Percentiles rank a stretch among this genome's conserved stretches.
Evolutionary conservation across 805 yeast genomes (phyloP).

Genomic region (Starmera caribaea): DNA sequence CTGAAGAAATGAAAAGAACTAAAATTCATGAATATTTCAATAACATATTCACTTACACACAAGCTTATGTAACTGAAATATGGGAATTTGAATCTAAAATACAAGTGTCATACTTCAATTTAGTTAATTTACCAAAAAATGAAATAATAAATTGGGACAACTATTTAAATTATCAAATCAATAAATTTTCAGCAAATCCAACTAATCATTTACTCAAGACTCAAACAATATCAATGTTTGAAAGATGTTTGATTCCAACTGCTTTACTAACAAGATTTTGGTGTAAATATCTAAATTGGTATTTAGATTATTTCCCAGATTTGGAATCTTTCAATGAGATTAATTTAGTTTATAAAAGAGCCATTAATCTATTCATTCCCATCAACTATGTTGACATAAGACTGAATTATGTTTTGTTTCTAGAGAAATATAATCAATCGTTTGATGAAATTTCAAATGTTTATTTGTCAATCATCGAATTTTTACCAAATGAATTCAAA

Average conservation of each 20-base stretch:
- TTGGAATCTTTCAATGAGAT: constrained; percentile 20
- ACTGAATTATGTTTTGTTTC: constrained; percentile 15
- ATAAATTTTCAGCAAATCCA: constrained; percentile 16
- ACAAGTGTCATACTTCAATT: constrained; percentile 45
- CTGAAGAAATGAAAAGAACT: constrained; percentile 13
- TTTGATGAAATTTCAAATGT: constrained; percentile 10
- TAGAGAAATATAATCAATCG: constrained; percentile 7
- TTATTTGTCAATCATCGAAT: constrained; percentile 8
- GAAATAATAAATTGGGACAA: constrained; percentile 46
- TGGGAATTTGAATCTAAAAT: constrained; percentile 71
- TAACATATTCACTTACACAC: constrained; percentile 9
- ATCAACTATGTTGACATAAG: constrained; percentile 6
- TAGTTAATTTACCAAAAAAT: constrained; percentile 32
- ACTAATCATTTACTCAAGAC: constrained; percentile 4
- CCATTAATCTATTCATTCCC: constrained; percentile 32
- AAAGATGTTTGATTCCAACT: constrained; percentile 64
- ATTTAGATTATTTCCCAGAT: constrained; percentile 21
- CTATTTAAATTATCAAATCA: constrained; percentile 50
- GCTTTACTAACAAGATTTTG: constrained; percentile 54
- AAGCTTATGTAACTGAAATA: constrained; percentile 21
- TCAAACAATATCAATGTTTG: constrained; percentile 43
- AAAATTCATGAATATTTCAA: constrained; percentile 8
- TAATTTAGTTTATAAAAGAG: constrained; percentile 40
- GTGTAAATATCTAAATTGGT: constrained; percentile 55
- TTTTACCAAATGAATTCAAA: constrained; percentile 7